Evolutionary conservation across 2,329 filamentous ascomycete species (phyloP), one percentile per base, ranked within the genome.

Genomic region (Fusarium anthophilum): DNA sequence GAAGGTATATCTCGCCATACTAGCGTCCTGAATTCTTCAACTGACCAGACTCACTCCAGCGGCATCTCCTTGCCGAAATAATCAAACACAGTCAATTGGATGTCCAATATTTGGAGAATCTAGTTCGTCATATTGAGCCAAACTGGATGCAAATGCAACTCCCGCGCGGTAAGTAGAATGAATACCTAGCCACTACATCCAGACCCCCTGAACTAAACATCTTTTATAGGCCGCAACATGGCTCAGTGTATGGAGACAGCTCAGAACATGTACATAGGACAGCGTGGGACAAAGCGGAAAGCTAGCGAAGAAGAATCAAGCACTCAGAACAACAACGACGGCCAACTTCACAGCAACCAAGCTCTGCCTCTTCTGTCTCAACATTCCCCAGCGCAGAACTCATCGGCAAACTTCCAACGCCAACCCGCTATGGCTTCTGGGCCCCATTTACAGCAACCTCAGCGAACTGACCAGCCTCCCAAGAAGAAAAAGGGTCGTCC

Each of bases 61-160:
- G 88, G 71, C 89, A 89, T 77, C 82, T 90, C 69, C 84, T 90
- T 63, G 87, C 84, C 64, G 88, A 90, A 80, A 87, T 90, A 75
- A 87, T 90, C 80, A 90, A 90, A 76, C 84, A 83, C 68, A 90
- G 88, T 81, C 80, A 83, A 37, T 80, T 90, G 66, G 85, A 88
- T 63, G 78, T 88, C 30, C 78, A 82, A 17, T 79, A 79, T 24
- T 79, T 90, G 37, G 83, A 85, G 26, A 80, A 81, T 18, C 88
- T 90, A 69, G 82, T 90, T 44, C 80, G 84, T 66, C 80, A 79
- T 15, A 76, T 87, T 60, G 79, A 82, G 66, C 84, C 85, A 14
- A 81, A 84, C 60, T 87, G 85, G 85, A 81, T 85, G 78, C 81
- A 79, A 51, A 87, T 87, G 83, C 86, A 87, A 71, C 80, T 87